Conservation (phyloP, 2,329 filamentous ascomycete genomes). For the Hymenoscyphus salicellus region DNA sequence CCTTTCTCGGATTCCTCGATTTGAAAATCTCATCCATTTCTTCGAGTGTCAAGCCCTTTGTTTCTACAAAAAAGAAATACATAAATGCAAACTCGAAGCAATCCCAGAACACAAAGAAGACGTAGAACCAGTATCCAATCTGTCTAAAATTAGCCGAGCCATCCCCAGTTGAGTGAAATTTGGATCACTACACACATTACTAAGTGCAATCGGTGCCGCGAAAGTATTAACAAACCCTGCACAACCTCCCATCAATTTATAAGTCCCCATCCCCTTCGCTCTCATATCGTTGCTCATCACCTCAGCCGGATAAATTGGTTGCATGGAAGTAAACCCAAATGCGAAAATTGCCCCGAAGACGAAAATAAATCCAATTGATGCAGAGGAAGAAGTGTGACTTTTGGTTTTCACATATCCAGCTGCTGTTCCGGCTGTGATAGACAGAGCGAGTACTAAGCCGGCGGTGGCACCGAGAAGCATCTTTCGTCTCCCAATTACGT, state of each 20-base stretch:
- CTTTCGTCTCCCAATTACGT: neutral
- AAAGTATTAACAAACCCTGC: constrained; percentile 34
- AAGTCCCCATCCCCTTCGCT: neutral
- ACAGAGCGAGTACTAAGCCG: neutral
- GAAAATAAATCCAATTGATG: neutral
- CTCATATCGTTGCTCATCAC: neutral
- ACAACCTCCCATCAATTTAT: neutral
- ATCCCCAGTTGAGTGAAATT: neutral
- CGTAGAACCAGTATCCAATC: constrained; percentile 11
- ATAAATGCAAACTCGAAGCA: constrained; percentile 21
- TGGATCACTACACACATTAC: constrained; percentile 12
- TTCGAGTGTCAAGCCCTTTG: constrained; percentile 40
- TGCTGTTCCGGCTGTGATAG: neutral
- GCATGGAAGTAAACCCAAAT: neutral
- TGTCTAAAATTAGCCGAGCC: neutral
- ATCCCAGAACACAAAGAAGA: constrained; percentile 38
- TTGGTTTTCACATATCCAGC: neutral
- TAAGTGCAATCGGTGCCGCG: constrained; percentile 26
- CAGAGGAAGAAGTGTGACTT: neutral
- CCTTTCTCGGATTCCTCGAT: neutral
- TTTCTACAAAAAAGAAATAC: constrained; percentile 38
- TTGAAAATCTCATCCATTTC: constrained; percentile 32
- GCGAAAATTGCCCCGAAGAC: neutral
- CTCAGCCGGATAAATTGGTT: neutral
- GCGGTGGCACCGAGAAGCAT: neutral